Percentiles rank a stretch among this genome's conserved stretches.
Evolutionary conservation across 1,139 yeast species (phyloP).

Genomic region (Diutina rugosa): DNA sequence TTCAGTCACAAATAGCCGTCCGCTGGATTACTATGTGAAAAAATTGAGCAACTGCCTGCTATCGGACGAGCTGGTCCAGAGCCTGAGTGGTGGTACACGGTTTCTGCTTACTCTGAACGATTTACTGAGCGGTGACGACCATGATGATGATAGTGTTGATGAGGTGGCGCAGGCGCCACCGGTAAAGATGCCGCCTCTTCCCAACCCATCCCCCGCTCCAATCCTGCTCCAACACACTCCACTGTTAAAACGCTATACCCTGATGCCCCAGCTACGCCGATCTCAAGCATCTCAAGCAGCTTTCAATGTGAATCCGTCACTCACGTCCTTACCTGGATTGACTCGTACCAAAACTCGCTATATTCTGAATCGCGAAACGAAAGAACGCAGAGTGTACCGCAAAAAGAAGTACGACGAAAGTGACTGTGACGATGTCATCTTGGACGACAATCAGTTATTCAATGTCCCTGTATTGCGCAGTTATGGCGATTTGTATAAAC

Average conservation of each 20-base stretch:
- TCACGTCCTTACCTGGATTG: conserved; percentile 7
- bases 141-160: not conserved
- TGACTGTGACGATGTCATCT: conserved; percentile 29
- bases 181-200: not conserved
- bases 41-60: conserved; percentile 2
- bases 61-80: conserved; percentile 1
- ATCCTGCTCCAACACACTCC: not conserved
- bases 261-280: conserved; percentile 1
- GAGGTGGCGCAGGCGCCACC: not conserved
- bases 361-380: conserved; percentile 22
- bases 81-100: not conserved
- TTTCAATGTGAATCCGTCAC: not conserved
- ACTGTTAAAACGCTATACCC: not conserved
- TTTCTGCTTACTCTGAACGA: not conserved
- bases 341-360: conserved; percentile 24
- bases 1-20: not conserved
- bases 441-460: conserved; percentile 26
- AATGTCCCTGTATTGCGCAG: conserved; percentile 32
- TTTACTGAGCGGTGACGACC: not conserved
- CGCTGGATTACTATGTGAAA: conserved; percentile 1
- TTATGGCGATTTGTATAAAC: conserved; percentile 20
- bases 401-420: conserved; percentile 32
- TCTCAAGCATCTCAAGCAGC: not conserved
- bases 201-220: not conserved
- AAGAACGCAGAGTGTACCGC: conserved; percentile 25